Conservation (phyloP, 192 early-diverging fungal genomes). For the Endogone sp. region DNA sequence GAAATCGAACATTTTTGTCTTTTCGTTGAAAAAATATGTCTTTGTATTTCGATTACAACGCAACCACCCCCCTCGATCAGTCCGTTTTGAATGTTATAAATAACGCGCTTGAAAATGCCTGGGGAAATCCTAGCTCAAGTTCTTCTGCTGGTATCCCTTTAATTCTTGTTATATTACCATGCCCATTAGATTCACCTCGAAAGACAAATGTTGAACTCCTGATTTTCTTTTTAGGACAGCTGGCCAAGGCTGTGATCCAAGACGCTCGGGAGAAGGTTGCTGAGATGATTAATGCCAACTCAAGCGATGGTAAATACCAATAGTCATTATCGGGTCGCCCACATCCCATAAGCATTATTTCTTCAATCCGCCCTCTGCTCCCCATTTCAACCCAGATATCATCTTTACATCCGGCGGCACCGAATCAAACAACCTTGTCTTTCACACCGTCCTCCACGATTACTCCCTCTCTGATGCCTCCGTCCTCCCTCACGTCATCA, state of each 20-base stretch:
- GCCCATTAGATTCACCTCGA: too few species aligned
- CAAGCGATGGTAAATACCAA: not conserved
- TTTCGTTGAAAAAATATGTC: not conserved
- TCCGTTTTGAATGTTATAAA: not conserved
- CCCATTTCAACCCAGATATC: constrained; percentile 1
- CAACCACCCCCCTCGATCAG: not conserved
- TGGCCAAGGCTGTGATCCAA: not conserved
- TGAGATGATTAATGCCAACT: not conserved
- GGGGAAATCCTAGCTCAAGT: not conserved
- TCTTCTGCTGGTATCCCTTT: not conserved
- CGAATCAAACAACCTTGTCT: constrained; percentile 3
- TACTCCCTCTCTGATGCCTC: not conserved
- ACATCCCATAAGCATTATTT: too few species aligned
- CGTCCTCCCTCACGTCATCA: not conserved
- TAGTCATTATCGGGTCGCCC: too few species aligned
- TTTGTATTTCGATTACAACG: constrained; percentile 5
- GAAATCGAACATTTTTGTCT: too few species aligned
- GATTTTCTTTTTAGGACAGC: not conserved
- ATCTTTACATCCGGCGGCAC: constrained; percentile 3
- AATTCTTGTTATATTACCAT: not conserved
- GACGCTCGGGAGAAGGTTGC: not conserved
- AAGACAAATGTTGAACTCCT: too few species aligned
- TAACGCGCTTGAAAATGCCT: not conserved
- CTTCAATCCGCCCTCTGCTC: not conserved
- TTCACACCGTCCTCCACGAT: constrained; percentile 1